Evolutionary conservation across 2,329 filamentous ascomycete species (phyloP).

Genomic region (Fusarium tanahbumbuense): DNA sequence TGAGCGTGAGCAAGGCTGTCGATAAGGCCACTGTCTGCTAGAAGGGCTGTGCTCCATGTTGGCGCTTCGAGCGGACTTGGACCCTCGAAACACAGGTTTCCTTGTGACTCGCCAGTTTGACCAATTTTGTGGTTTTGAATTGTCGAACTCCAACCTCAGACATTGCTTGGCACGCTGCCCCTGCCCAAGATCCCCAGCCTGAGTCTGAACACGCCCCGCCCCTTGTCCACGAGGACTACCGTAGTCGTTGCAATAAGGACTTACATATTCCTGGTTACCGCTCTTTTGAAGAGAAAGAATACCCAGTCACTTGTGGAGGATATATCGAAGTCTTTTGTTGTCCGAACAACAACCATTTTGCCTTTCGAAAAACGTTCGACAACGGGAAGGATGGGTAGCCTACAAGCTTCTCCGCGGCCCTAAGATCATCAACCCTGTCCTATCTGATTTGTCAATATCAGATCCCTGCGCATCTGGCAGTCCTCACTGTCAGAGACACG

Average conservation of each 20-base stretch:
- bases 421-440: conserved; percentile 32
- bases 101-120: conserved; percentile 38
- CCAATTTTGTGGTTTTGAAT: conserved; percentile 30
- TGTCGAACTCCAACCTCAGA: conserved; percentile 36
- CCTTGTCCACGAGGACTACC: conserved; percentile 22
- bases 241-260: conserved; percentile 31
- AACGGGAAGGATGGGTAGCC: conserved; percentile 7
- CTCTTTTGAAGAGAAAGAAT: conserved; percentile 10
- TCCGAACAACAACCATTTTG: neutral
- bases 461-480: conserved; percentile 28
- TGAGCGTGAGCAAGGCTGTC: conserved; percentile 22
- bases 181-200: conserved; percentile 18
- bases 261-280: conserved; percentile 32
- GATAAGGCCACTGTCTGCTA: conserved; percentile 14
- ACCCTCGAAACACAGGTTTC: conserved; percentile 28
- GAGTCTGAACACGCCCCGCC: conserved; percentile 25
- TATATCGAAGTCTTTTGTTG: conserved; percentile 6
- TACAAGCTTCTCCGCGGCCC: conserved; percentile 39
- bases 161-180: conserved; percentile 34
- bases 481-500: conserved; percentile 13
- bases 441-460: conserved; percentile 35
- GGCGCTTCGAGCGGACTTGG: conserved; percentile 31
- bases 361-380: conserved; percentile 7
- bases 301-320: neutral
- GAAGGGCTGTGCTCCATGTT: conserved; percentile 28